phyloP scores from a whole-genome alignment of 176 grass and related monocot genomes.

The Panicum miliaceum region DNA sequence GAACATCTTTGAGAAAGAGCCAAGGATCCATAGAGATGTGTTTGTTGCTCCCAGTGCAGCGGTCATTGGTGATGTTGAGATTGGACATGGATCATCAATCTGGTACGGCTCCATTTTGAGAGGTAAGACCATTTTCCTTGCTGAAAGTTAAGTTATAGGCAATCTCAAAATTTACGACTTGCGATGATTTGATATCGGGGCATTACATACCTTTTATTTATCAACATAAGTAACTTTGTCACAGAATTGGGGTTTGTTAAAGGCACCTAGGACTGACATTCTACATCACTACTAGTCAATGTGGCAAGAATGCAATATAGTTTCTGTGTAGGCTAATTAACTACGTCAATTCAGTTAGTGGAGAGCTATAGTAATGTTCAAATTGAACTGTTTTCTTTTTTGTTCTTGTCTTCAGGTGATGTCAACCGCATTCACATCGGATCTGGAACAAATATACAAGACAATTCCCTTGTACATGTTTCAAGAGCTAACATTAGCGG shows the following conservation, averaged over 20 bases:
- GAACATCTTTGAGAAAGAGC: constrained; percentile 83
- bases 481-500: constrained; percentile 73
- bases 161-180: background rate
- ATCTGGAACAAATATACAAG: constrained; percentile 96
- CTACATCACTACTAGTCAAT: constrained; percentile 8
- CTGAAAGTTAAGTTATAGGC: constrained; percentile 1
- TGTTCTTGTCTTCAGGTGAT: constrained; percentile 71
- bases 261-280: background rate
- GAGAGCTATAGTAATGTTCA: background rate
- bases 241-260: background rate
- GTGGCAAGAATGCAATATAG: background rate
- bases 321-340: background rate
- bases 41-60: constrained; percentile 93
- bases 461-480: constrained; percentile 94
- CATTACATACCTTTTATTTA: background rate
- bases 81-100: constrained; percentile 87
- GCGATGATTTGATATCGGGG: background rate
- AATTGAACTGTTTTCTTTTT: background rate
- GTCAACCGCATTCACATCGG: constrained; percentile 93
- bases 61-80: constrained; percentile 91
- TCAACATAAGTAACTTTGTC: background rate
- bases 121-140: constrained; percentile 55
- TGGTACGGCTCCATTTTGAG: constrained; percentile 96
- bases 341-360: background rate
- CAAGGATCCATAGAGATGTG: constrained; percentile 78